Percentiles rank a stretch among this genome's conserved stretches.
Evolutionary conservation across 371 early-diverging fungal species (phyloP).

Genomic region (Mortierella sp.): DNA sequence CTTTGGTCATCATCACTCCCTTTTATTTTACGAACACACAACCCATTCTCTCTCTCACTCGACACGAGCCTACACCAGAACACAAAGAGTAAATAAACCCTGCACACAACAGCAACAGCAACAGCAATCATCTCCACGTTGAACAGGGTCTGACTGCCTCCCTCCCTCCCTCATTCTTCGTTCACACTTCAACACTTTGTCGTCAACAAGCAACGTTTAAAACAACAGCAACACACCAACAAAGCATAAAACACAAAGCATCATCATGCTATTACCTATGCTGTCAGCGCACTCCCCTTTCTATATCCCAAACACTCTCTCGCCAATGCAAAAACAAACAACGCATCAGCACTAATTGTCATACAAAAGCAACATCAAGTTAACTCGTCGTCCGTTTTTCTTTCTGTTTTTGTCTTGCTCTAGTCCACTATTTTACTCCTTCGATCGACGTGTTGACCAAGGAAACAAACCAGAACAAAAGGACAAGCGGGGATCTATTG

Average conservation of each 20-base stretch:
- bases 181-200: neutral
- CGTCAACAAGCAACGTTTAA: no score
- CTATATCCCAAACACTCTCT: neutral
- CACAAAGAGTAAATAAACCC: constrained; percentile 10
- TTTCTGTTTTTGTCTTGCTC: neutral
- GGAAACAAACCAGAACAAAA: neutral
- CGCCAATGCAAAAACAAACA: neutral
- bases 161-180: neutral
- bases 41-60: no score
- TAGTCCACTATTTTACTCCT: neutral
- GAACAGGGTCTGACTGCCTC: neutral
- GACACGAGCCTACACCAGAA: neutral
- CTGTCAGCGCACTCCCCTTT: no score
- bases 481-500: neutral
- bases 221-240: neutral
- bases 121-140: neutral
- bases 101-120: neutral
- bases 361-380: neutral
- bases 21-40: neutral
- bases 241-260: neutral
- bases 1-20: constrained; percentile 1
- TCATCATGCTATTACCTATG: neutral
- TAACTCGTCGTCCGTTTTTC: neutral
- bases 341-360: neutral
- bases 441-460: neutral